Conservation (phyloP, 768 basidiomycete genomes). For the Coprinopsis marcescibilis region DNA sequence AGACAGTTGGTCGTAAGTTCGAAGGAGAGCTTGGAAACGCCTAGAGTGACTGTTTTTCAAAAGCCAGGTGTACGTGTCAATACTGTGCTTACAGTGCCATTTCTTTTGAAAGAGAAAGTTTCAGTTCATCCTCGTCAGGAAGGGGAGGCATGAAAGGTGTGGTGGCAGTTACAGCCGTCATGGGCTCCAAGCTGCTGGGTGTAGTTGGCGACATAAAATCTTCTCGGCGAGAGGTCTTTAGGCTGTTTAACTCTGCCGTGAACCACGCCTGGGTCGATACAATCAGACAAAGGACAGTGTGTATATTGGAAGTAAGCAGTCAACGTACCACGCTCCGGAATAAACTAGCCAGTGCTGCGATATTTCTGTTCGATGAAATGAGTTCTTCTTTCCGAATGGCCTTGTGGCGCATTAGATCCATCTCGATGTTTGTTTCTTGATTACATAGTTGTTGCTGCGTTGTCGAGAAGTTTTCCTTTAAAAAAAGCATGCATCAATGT, state of each 20-base stretch:
- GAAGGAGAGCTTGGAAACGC: conserved; percentile 85
- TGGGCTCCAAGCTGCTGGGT: conserved; percentile 43
- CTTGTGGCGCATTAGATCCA: conserved; percentile 53
- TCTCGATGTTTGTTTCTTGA: conserved; percentile 78
- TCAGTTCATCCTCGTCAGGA: conserved; percentile 42
- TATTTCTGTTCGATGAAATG: conserved; percentile 62
- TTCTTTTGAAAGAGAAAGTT: conserved; percentile 76
- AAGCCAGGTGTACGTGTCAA: not conserved
- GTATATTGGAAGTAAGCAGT: conserved; percentile 1
- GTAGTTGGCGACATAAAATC: conserved; percentile 48
- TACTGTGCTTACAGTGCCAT: conserved; percentile 71
- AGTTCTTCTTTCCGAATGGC: conserved; percentile 58
- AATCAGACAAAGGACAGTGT: conserved; percentile 4
- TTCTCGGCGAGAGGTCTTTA: conserved; percentile 61
- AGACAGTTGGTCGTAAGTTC: conserved; percentile 87
- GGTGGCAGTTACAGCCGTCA: conserved; percentile 41
- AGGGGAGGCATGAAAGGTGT: conserved; percentile 42
- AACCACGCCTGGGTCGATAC: conserved; percentile 69
- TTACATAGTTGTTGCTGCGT: conserved; percentile 54
- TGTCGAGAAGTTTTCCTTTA: conserved; percentile 33
- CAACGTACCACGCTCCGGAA: conserved; percentile 79
- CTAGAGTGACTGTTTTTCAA: conserved; percentile 34
- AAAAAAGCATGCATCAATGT: not conserved
- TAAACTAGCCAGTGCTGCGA: conserved; percentile 70
- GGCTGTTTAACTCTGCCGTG: conserved; percentile 55